Conservation (phyloP, 2,329 filamentous ascomycete species). For the Ceratocystis diversiconidia region DNA sequence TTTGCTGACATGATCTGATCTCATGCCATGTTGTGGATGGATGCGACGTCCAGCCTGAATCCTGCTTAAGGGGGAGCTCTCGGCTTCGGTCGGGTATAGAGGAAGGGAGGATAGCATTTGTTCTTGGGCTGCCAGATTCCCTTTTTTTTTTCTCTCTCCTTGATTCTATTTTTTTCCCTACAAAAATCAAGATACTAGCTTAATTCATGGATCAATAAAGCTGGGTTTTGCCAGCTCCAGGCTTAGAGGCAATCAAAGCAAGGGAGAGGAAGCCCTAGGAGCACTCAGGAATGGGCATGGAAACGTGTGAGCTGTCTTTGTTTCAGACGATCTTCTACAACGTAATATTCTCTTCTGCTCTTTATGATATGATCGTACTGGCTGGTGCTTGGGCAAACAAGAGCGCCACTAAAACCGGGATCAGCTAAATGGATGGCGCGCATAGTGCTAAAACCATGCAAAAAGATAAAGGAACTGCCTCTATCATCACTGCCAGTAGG, state of each 20-base stretch:
- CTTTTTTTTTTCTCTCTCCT: neutral
- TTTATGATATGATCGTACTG: neutral
- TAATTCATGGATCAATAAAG: no score
- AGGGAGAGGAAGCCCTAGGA: neutral
- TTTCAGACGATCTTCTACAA: neutral
- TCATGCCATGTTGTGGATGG: neutral
- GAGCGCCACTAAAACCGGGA: no score
- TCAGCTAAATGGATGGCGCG: no score
- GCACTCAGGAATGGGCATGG: neutral
- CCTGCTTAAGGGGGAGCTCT: neutral
- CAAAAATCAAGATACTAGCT: no score
- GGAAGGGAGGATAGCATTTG: neutral
- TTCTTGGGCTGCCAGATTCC: neutral
- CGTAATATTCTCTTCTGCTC: neutral
- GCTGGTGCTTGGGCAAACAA: no score
- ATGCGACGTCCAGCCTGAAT: neutral
- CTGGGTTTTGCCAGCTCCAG: no score
- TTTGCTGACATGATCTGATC: neutral
- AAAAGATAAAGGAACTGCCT: no score
- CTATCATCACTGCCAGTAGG: neutral
- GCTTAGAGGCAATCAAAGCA: neutral
- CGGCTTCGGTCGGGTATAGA: neutral
- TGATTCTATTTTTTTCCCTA: no score
- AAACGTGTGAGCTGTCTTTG: slow-evolving; percentile 3
- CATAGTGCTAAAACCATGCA: no score